These are phyloP conservation scores for Skeletonema grethae DNA, from an alignment of 108 stramenopile species.

Conservation along the genomic window DNA sequence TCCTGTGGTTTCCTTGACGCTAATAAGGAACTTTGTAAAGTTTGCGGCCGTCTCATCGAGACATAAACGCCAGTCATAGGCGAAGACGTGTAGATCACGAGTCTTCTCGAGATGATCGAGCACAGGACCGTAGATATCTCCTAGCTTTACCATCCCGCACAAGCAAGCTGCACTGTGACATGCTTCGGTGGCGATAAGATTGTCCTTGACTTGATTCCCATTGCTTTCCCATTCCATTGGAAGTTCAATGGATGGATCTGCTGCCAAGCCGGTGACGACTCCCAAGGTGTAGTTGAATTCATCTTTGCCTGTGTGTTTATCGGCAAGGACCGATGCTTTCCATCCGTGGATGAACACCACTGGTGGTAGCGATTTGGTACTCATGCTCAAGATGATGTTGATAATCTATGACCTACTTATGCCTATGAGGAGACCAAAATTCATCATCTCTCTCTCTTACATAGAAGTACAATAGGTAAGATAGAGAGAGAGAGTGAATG, in stretches of 20 bases:
- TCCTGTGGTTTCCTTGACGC: not conserved
- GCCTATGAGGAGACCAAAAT: too few relatives aligned
- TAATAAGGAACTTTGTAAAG: conserved; percentile 1
- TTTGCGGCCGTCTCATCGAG: conserved; percentile 18
- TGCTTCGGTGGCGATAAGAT: conserved; percentile 13
- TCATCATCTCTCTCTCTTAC: too few relatives aligned
- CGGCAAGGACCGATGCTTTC: conserved; percentile 18
- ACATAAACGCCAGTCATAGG: conserved; percentile 17
- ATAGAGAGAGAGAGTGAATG: too few relatives aligned
- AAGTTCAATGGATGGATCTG: conserved; percentile 1
- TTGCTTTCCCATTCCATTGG: conserved; percentile 12
- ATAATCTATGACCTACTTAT: too few relatives aligned
- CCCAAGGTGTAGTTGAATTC: conserved; percentile 1
- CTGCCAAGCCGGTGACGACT: not conserved
- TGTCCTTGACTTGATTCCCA: conserved; percentile 11
- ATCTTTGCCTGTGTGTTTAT: conserved; percentile 9
- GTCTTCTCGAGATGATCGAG: conserved; percentile 7
- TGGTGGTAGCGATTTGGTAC: conserved; percentile 8
- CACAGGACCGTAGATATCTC: conserved; percentile 6
- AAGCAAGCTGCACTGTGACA: conserved; percentile 8
- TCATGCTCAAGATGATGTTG: not conserved
- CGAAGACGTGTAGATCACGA: conserved; percentile 17
- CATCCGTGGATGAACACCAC: conserved; percentile 25
- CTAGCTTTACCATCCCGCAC: not conserved
- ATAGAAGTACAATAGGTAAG: too few relatives aligned